Percentiles rank a stretch among this genome's conserved stretches.
Evolutionary conservation across 768 basidiomycete species (phyloP).

Genomic region (Trametes villosa): DNA sequence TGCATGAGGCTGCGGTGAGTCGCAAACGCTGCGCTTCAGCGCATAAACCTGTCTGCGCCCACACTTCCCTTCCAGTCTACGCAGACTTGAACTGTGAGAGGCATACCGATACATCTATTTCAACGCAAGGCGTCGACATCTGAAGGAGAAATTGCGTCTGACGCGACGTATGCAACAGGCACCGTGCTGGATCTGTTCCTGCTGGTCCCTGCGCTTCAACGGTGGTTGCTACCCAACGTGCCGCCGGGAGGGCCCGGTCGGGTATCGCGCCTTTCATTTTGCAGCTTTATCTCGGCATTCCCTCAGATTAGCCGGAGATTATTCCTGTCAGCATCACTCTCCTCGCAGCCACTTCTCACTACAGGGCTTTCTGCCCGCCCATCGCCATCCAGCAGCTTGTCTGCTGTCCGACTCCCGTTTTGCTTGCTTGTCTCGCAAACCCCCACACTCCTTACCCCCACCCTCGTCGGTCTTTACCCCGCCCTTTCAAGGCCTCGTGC

Average conservation of each 20-base stretch:
- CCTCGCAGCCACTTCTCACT: not conserved
- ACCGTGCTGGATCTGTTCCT: conserved; percentile 8
- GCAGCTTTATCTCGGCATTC: conserved; percentile 7
- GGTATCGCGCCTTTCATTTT: conserved; percentile 19
- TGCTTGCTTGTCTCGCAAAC: no score
- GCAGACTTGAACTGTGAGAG: no score
- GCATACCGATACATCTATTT: no score
- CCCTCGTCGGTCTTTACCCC: conserved; percentile 24
- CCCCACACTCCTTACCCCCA: conserved; percentile 18
- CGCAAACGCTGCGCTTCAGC: no score
- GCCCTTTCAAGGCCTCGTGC: conserved; percentile 1
- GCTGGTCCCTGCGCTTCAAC: not conserved
- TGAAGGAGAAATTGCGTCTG: not conserved
- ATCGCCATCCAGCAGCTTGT: not conserved
- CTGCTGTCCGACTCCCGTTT: no score
- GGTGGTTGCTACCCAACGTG: conserved; percentile 15
- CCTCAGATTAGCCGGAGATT: conserved; percentile 9
- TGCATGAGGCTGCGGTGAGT: no score
- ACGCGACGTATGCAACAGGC: conserved; percentile 3
- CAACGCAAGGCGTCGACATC: no score
- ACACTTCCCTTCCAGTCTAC: no score
- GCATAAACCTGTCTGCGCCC: no score
- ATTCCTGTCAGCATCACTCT: conserved; percentile 7
- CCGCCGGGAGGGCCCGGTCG: conserved; percentile 10
- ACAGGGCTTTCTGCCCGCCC: not conserved